phyloP scores from a whole-genome alignment of 1,139 yeast species.

The Eremothecium cymbalariae region DNA sequence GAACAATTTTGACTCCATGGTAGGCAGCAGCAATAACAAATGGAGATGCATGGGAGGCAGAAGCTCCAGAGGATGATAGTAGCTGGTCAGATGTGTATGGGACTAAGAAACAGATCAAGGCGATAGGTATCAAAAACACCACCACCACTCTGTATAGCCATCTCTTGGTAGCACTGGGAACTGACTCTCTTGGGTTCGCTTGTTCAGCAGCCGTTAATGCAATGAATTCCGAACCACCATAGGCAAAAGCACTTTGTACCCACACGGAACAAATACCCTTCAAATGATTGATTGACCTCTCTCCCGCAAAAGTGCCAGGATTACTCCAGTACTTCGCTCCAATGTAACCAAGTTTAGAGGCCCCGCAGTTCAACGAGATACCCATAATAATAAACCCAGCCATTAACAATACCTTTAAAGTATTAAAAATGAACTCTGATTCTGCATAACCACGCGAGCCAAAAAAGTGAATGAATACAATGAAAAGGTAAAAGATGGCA shows the following conservation, averaged over 20 bases:
- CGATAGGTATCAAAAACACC: constrained; percentile 51
- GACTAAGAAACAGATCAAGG: constrained; percentile 54
- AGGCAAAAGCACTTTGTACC: constrained; percentile 74
- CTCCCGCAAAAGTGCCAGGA: constrained; percentile 54
- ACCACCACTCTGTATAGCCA: constrained; percentile 61
- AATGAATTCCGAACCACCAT: constrained; percentile 71
- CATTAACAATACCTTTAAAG: constrained; percentile 51
- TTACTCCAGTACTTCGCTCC: constrained; percentile 50
- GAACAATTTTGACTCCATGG: constrained; percentile 57
- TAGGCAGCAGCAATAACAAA: constrained; percentile 60
- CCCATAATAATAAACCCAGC: constrained; percentile 54
- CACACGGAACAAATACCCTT: constrained; percentile 75
- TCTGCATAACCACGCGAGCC: constrained; percentile 70
- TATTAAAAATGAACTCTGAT: constrained; percentile 53
- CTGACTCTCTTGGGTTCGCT: constrained; percentile 53
- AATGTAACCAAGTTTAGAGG: constrained; percentile 44
- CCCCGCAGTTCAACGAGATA: constrained; percentile 49
- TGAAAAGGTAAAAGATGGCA: constrained; percentile 49
- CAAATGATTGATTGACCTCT: constrained; percentile 29
- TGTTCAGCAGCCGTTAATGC: constrained; percentile 85
- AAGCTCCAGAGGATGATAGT: constrained; percentile 35
- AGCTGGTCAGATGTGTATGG: constrained; percentile 47
- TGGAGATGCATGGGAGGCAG: constrained; percentile 49
- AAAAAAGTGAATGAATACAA: constrained; percentile 47
- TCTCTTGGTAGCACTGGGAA: constrained; percentile 61